These are phyloP conservation scores for Prunus yedoensis DNA, from an alignment of 331 rosid species.

Conservation along the genomic window DNA sequence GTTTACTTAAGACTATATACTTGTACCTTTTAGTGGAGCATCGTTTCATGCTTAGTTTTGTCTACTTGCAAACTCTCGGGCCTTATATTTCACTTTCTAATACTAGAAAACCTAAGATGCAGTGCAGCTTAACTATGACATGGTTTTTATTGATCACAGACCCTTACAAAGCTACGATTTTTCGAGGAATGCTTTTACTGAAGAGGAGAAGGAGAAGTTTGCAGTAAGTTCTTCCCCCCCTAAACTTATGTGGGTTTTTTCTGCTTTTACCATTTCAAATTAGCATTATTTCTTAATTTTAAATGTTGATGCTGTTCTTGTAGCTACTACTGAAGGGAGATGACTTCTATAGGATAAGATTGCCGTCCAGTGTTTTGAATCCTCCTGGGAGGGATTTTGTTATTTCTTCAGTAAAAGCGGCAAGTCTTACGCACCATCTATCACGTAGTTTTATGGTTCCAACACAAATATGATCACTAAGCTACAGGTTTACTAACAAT, in stretches of 20 bases:
- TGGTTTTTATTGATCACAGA: slow-evolving; percentile 48
- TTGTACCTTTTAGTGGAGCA: neutral
- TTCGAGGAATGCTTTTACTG: slow-evolving; percentile 62
- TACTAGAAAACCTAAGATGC: neutral
- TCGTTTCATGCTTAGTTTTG: neutral
- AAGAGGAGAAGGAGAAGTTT: slow-evolving; percentile 58
- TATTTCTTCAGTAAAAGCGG: slow-evolving; percentile 83
- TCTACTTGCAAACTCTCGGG: slow-evolving; percentile 4
- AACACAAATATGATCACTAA: neutral
- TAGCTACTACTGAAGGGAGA: slow-evolving; percentile 74
- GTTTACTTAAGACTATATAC: neutral
- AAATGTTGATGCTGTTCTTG: slow-evolving; percentile 17
- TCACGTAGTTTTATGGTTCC: neutral
- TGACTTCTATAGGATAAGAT: slow-evolving; percentile 80
- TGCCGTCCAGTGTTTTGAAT: slow-evolving; percentile 72
- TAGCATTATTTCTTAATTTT: neutral
- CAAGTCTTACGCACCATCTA: slow-evolving; percentile 29
- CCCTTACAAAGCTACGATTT: slow-evolving; percentile 88
- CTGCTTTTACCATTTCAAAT: neutral
- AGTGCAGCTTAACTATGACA: slow-evolving; percentile 7
- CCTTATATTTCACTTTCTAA: neutral
- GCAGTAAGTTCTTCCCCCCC: slow-evolving; percentile 37
- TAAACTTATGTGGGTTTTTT: neutral
- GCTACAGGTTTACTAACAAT: slow-evolving; percentile 26
- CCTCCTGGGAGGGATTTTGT: slow-evolving; percentile 69